Evolutionary conservation across 2,329 filamentous ascomycete genomes (phyloP).

Genomic region (Eurotiales sp.): DNA sequence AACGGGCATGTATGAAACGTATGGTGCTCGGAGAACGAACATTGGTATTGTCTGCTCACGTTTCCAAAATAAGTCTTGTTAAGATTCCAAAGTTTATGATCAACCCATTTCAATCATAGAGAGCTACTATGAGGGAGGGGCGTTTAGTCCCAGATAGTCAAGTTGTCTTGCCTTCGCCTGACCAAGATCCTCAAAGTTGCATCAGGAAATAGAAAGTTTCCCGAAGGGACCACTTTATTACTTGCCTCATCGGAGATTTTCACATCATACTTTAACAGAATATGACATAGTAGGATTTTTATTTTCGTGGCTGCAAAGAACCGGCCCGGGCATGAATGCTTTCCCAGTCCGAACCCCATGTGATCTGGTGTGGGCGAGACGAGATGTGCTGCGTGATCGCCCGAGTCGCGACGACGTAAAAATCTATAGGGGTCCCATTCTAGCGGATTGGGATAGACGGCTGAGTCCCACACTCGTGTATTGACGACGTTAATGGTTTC

Average conservation of each 20-base stretch:
- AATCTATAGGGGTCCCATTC: slow-evolving; percentile 51
- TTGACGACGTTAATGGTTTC: slow-evolving; percentile 28
- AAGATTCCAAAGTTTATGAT: too few species aligned
- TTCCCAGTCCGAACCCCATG: slow-evolving; percentile 55
- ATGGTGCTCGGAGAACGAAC: not conserved
- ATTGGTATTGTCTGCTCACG: not conserved
- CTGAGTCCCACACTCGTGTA: slow-evolving; percentile 40
- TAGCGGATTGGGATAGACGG: slow-evolving; percentile 41
- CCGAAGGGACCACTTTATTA: not conserved
- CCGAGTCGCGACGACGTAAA: slow-evolving; percentile 26
- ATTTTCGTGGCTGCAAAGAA: slow-evolving; percentile 25
- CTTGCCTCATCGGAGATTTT: slow-evolving; percentile 11
- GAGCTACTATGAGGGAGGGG: not conserved
- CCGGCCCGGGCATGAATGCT: slow-evolving; percentile 40
- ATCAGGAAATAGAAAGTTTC: not conserved
- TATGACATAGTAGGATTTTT: slow-evolving; percentile 24
- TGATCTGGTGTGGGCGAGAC: slow-evolving; percentile 41
- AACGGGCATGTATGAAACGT: not conserved
- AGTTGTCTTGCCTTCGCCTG: not conserved
- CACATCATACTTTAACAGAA: slow-evolving; percentile 27
- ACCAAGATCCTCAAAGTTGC: not conserved
- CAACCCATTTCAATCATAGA: too few species aligned
- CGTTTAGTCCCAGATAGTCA: not conserved
- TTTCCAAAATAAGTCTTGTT: not conserved
- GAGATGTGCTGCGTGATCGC: slow-evolving; percentile 29